Evolutionary conservation across 1,139 yeast species (phyloP), one percentile per base, ranked within the genome.

Genomic region (Scheffersomyces lignicola): DNA sequence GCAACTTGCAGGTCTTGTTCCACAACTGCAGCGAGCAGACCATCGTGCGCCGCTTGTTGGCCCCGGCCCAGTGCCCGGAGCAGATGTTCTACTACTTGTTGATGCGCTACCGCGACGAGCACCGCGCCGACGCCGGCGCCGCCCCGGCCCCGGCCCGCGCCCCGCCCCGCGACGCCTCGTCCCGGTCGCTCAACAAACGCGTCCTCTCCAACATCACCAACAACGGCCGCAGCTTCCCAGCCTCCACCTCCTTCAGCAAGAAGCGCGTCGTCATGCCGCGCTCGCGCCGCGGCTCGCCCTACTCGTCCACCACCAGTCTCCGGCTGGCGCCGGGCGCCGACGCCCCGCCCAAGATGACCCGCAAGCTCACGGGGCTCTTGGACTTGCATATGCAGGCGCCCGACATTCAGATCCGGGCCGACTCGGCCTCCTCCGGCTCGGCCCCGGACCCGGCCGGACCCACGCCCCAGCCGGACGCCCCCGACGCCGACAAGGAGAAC

Each of bases 1-100:
- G 86, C 51, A 90, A 88, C 51, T 69, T 94, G 46, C 87, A 88
- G 37, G 89, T 90, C 20, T 65, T 92, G 39, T 92, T 96, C 81
- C 97, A 90, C 56, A 96, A 96, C 33, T 86, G 88, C 39, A 72
- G 79, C 25, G 77, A 78, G 39, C 72, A 76, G 13, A 62, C 74
- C 9, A 78, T 92, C 24, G 64, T 85, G 24, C 60, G 75, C 7
- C 75, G 80, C 40, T 67, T 92, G 29, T 49, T 83, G 33, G 69
- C 81, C 2, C 69, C 78, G 0, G 76, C 69, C 18, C 75, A 80
- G 36, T 84, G 83, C 45, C 78, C 95, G 1, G 98, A 94, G 52
- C 94, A 92, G 65, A 80, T 92, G 37, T 92, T 92, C 49, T 94
- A 92, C 60, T 83, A 88, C 42, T 65, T 94, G 39, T 67, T 92